Base-by-base conservation (phyloP, 306 rosid species). In the Prunus campanulata region DNA sequence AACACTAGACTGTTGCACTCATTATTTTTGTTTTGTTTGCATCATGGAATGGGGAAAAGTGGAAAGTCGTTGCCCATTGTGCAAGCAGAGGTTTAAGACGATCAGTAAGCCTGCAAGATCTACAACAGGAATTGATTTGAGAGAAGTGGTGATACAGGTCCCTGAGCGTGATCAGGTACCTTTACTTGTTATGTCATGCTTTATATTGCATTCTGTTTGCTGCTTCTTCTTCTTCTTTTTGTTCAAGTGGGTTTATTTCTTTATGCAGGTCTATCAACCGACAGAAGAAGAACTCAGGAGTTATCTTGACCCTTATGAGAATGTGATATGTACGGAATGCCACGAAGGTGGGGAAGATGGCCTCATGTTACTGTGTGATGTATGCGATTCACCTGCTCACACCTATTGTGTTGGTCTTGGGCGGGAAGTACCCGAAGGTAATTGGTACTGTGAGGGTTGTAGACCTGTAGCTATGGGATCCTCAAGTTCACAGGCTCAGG, bases 1-100 rank as follows among this genome's bases (percentile, higher is more conserved):
- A 79, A 86, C 90, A 12, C 86, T 96, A 35, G 85, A 89, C 69
- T 92, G 99, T 76, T 96, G 99, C 86, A 84, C 93, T 63, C 99
- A 96, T 85, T 96, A 80, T 75, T 96, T 92, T 83, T 96, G 99
- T 84, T 96, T 91, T 77, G 74, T 89, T 63, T 96, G 99, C 84
- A 92, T 96, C 76, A 87, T 91, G 93, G 99, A 96, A 88, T 96
- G 99, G 99, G 91, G 93, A 15, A 96, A 92, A 87, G 99, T 96
- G 80, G 99, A 96, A 77, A 87, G 98, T 60, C 98, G 98, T 39
- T 96, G 99, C 84, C 99, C 99, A 48, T 77, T 96, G 88, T 96
- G 99, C 86, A 96, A 96, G 90, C 96, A 92, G 90, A 91, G 99
- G 88, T 96, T 96, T 84, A 83, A 60, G 78, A 88, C 91, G 62